Base-by-base conservation (phyloP, 495 filamentous ascomycete species). In the Neohortaea acidophila region DNA sequence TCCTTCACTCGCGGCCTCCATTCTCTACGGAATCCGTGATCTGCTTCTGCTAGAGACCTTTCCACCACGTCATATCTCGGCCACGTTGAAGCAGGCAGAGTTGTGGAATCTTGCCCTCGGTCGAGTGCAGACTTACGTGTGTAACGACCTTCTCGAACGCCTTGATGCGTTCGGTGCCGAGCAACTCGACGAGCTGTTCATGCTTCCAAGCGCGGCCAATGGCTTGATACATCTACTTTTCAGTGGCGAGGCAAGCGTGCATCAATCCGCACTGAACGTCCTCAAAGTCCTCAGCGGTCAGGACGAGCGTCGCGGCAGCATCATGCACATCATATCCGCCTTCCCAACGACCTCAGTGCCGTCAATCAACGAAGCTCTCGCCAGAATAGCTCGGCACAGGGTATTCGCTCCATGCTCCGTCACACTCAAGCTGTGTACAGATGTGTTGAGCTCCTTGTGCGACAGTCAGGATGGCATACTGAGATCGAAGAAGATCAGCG, bases 401-500 rank as follows among this genome's bases (percentile, higher is more conserved):
- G 69, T 67, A 2, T 85, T 81, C 55, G 67, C 68, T 1, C 73
- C 81, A 24, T 73, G 76, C 41, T 70, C 72, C 2, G 70, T 71
- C 28, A 69, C 84, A 61, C 59, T 92, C 28, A 80, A 78, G 43
- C 77, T 75, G 23, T 73, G 72, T 39, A 72, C 72, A 19, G 81
- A 85, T 47, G 68, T 93, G 21, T 61, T 96, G 23, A 73, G 81
- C 44, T 70, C 78, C 45, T 73, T 97, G 21, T 89, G 83, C 67
- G 81, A 92, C 43, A 71, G 72, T 4, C 73, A 81, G 32, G 70
- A 73, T 38, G 91, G 89, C 38, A 67, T 92, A 35, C 68, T 97
- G 21, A 68, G 84, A 36, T 75, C 70, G 27, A 70, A 68, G 25
- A 65, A 66, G 26, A 53, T 72, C 9, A 60, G 73, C 21, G 67